phyloP scores from a whole-genome alignment of 768 basidiomycete genomes.

The Hypsizygus marmoreus region DNA sequence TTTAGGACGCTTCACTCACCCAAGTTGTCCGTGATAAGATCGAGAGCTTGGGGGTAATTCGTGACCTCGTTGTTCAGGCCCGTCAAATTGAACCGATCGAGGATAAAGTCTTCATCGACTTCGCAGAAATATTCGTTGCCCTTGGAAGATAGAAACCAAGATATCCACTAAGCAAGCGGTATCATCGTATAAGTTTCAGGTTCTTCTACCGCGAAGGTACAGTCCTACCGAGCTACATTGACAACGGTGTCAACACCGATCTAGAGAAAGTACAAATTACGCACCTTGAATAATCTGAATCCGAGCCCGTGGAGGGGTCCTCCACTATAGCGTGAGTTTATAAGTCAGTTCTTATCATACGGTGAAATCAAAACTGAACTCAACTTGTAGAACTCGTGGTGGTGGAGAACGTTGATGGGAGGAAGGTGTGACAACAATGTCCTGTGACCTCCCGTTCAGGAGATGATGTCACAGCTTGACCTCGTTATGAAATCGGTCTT shows the following conservation, averaged over 20 bases:
- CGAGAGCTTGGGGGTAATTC: slow-evolving; percentile 91
- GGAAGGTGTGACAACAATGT: no score
- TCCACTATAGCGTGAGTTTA: no score
- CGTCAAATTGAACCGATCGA: slow-evolving; percentile 97
- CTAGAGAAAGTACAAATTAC: slow-evolving; percentile 23
- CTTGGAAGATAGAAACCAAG: slow-evolving; percentile 96
- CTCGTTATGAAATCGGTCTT: no score
- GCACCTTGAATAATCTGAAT: slow-evolving; percentile 95
- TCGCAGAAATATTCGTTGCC: slow-evolving; percentile 99
- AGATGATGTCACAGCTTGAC: no score
- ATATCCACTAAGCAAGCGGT: slow-evolving; percentile 76
- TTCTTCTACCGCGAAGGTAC: slow-evolving; percentile 2
- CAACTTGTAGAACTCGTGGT: no score
- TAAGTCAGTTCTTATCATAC: no score
- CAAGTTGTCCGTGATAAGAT: slow-evolving; percentile 93
- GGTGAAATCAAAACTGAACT: no score
- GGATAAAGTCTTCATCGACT: slow-evolving; percentile 98
- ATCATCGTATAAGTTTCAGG: slow-evolving; percentile 7
- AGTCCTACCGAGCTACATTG: slow-evolving; percentile 38
- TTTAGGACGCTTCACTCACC: slow-evolving; percentile 51
- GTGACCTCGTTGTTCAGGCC: slow-evolving; percentile 95
- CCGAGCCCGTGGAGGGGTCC: slow-evolving; percentile 88
- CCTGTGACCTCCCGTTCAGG: no score
- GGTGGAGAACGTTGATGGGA: no score
- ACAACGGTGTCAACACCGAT: slow-evolving; percentile 14